Percentiles rank a stretch among this genome's conserved stretches.
phyloP scores from a whole-genome alignment of 768 basidiomycete species.

The Thelephora ganbajun region DNA sequence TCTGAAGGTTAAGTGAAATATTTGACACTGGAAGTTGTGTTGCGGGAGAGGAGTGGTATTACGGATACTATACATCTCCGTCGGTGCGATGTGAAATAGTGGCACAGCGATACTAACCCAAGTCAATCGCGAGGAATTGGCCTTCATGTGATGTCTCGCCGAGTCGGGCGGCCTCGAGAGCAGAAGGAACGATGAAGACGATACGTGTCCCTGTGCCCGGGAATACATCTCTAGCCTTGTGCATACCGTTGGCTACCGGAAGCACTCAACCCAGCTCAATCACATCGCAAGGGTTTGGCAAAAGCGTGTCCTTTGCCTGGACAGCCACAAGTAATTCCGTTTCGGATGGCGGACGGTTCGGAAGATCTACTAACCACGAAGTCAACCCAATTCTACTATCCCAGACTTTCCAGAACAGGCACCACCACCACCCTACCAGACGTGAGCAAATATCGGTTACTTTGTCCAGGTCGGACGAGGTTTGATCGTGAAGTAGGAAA shows the following conservation, averaged over 20 bases:
- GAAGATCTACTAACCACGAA: constrained; percentile 49
- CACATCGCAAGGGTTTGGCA: constrained; percentile 25
- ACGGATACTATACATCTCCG: constrained; percentile 58
- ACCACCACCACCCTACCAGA: constrained; percentile 6
- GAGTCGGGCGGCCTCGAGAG: too few species aligned
- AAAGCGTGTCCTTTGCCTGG: constrained; percentile 26
- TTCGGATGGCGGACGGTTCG: constrained; percentile 5
- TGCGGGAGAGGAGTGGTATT: constrained; percentile 62
- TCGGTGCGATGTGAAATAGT: constrained; percentile 24
- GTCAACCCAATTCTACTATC: constrained; percentile 83
- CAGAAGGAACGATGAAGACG: too few species aligned
- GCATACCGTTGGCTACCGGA: background rate
- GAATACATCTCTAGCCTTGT: background rate
- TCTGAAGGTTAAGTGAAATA: constrained; percentile 18
- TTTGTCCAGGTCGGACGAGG: constrained; percentile 80
- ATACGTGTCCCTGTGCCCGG: constrained; percentile 83
- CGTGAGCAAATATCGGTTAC: constrained; percentile 20
- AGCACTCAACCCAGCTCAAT: too few species aligned
- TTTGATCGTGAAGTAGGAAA: constrained; percentile 63
- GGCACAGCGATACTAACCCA: too few species aligned
- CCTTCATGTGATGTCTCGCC: too few species aligned
- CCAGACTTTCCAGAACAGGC: constrained; percentile 74
- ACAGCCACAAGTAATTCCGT: constrained; percentile 5
- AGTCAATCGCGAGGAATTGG: too few species aligned
- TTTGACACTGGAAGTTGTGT: constrained; percentile 34